Evolutionary conservation across 2,329 filamentous ascomycete species (phyloP), one percentile per base, ranked within the genome.

Genomic region (Pleoardoris graminearum): DNA sequence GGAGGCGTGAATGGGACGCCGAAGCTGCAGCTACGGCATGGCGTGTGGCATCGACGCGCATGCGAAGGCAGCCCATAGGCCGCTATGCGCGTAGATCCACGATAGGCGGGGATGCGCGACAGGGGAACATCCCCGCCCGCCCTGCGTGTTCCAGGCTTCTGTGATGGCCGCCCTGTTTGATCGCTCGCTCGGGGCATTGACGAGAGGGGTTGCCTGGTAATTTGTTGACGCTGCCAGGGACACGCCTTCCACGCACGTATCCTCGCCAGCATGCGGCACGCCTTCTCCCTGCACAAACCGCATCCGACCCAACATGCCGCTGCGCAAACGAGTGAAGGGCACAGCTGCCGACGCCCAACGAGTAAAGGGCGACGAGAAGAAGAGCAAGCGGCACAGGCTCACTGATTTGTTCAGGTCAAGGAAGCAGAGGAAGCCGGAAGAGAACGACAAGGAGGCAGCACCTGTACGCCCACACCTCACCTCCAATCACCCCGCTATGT

Each of bases 121-220:
- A 65, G 62, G 63, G n/a, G 63, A 61, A 53, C 55, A 44, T 51
- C 55, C 62, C 62, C 57, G 54, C 29, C 42, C 36, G 44, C 47
- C 46, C 37, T 47, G 32, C 29, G 48, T 42, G 48, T 39, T 25
- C 27, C 67, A 43, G 39, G 25, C 39, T 14, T 43, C 25, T 59
- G 59, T 63, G 63, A 61, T 63, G 51, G 46, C 51, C 60, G 62
- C 65, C 66, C 60, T 69, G 65, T 59, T 68, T 67, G 66, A 63
- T 45, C 42, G 11, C 33, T 45, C 42, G 42, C 17, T 57, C 48
- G 59, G 43, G 43, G 55, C 39, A 43, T 42, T 48, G 42, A 45
- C 45, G 51, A 53, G 51, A 55, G 50, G 47, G 19, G 23, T 22
- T 27, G 32, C 33, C 48, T 48, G 53, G 53, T 59, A 56, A 63